Base-by-base conservation (phyloP, 192 early-diverging fungal species). In the Podila clonocystis region DNA sequence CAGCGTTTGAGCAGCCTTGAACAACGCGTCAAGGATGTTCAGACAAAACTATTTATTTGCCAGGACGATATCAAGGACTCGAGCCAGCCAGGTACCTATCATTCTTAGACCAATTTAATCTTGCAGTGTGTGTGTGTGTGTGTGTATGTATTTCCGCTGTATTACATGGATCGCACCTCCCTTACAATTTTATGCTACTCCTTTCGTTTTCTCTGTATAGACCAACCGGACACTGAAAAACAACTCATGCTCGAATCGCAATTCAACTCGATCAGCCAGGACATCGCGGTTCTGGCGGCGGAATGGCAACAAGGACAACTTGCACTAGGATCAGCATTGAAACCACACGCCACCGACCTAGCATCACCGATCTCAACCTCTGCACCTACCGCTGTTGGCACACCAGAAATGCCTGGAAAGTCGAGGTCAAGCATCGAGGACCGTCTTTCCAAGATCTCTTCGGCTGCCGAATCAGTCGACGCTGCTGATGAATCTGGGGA, bases 11-110 rank as follows among this genome's bases (percentile, higher is more conserved):
- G 85, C 33, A 64, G 66, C 17, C 58, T 88, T 34, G 87, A 89
- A 62, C 85, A 87, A 50, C 84, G 87, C 60, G 68, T 87, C 52
- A 83, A 87, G 48, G 85, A 84, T 8, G 77, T 88, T 61, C 87
- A 88, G 69, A 87, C 87, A 13, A 88, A 87, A 62, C 66, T 90
- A 58, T 88, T 84, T 65, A 76, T 90, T 52, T 87, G 87, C 62
- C 85, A 86, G 59, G 89, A 90, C n/a, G 89, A 88, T 68, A 82
- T 80, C 70, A 50, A 74, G 82, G 59, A 84, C 79, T 70, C 70
- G 65, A 50, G 64, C 49, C 61, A 66, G 50, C 62, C 60, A 63
- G 52, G 52, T 55, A 55, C 11, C 8, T 24, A 52, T 17, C 50
- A 52, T n/a, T 52, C 50, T 55, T 24, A n/a, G 50, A 5, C 9